Conservation (phyloP, 2,329 filamentous ascomycete genomes). For the Geosmithia putterillii region DNA sequence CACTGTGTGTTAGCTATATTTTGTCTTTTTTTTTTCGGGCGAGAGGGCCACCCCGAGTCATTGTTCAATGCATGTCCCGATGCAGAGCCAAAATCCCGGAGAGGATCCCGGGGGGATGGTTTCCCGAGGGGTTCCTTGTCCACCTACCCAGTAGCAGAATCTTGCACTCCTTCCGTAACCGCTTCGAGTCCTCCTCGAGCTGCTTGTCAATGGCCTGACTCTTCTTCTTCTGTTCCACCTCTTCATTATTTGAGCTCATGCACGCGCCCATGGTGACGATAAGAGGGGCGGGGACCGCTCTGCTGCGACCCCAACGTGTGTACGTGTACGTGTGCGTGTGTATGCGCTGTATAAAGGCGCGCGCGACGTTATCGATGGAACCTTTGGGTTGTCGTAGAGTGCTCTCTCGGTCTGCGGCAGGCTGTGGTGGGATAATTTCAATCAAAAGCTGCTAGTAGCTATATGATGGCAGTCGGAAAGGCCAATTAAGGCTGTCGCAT, state of each 20-base stretch:
- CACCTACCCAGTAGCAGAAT: conserved; percentile 80
- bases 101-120: too few relatives aligned
- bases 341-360: neutral
- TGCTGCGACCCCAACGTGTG: neutral
- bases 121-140: neutral
- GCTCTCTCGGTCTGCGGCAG: too few relatives aligned
- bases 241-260: conserved; percentile 79
- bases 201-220: conserved; percentile 91
- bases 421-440: too few relatives aligned
- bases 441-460: too few relatives aligned
- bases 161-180: conserved; percentile 95
- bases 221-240: conserved; percentile 87
- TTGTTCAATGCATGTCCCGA: too few relatives aligned
- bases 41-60: too few relatives aligned
- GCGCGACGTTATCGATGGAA: too few relatives aligned
- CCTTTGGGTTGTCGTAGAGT: too few relatives aligned
- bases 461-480: neutral
- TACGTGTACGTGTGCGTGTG: neutral
- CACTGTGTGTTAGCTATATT: neutral
- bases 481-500: neutral
- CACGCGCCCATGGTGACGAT: conserved; percentile 73
- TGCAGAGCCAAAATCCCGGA: too few relatives aligned
- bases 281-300: neutral
- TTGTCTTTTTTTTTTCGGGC: neutral
- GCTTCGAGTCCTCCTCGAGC: conserved; percentile 87